Evolutionary conservation across 202 grass and related monocot species (phyloP).

Genomic region (Alloteropsis angusta): DNA sequence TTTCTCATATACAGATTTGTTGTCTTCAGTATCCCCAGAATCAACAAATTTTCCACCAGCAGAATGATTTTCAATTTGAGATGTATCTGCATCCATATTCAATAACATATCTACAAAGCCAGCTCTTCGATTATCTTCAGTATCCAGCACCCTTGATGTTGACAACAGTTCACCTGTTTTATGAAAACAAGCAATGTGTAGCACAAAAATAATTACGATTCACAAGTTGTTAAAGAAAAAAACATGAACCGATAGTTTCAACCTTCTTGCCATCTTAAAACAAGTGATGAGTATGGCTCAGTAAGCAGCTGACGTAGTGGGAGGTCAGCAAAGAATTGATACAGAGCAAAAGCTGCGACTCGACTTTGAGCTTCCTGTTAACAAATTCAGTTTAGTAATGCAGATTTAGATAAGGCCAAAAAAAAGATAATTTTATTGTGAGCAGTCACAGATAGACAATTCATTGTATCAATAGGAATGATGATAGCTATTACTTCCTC

Average conservation of each 20-base stretch:
- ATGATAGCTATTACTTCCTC: neutral
- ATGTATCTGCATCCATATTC: slow-evolving; percentile 35
- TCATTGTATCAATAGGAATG: neutral
- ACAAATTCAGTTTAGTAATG: slow-evolving; percentile 24
- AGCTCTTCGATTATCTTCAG: slow-evolving; percentile 61
- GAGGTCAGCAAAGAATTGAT: slow-evolving; percentile 89
- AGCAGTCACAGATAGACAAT: neutral
- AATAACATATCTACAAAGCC: slow-evolving; percentile 74
- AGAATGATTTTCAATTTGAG: slow-evolving; percentile 28
- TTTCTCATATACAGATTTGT: slow-evolving; percentile 28
- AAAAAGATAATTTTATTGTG: neutral
- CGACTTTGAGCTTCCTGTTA: slow-evolving; percentile 80
- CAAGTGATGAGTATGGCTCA: slow-evolving; percentile 75
- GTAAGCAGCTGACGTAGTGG: slow-evolving; percentile 65
- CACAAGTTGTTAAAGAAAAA: slow-evolving; percentile 16
- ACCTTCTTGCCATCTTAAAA: slow-evolving; percentile 93
- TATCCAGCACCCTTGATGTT: slow-evolving; percentile 51
- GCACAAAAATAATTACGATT: neutral
- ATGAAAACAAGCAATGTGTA: slow-evolving; percentile 29
- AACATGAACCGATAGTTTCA: slow-evolving; percentile 14
- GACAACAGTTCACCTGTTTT: slow-evolving; percentile 52
- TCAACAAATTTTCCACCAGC: slow-evolving; percentile 15
- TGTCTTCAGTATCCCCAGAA: neutral
- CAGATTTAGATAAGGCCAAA: neutral
- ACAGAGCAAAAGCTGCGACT: slow-evolving; percentile 76